phyloP scores from a whole-genome alignment of 495 filamentous ascomycete species.

The Aspergillus panamensis region DNA sequence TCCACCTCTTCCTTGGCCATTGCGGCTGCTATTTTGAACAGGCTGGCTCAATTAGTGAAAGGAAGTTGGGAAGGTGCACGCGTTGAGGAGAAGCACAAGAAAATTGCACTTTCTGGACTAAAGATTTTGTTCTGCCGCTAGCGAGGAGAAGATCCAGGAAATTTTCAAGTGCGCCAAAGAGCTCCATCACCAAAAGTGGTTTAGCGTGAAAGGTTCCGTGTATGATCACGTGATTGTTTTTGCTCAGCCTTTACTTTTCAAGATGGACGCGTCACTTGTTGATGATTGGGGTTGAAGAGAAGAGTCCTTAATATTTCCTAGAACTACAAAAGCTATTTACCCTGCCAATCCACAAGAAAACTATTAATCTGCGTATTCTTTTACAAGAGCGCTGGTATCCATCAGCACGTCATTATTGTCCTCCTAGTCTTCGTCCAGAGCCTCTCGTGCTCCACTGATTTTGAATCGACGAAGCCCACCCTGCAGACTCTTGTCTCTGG shows the following conservation, averaged over 20 bases:
- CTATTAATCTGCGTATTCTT: background rate
- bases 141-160: conserved; percentile 27
- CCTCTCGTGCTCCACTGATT: conserved; percentile 63
- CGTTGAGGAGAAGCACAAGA: conserved; percentile 21
- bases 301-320: background rate
- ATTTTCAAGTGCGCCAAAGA: conserved; percentile 28
- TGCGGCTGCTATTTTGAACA: conserved; percentile 53
- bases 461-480: conserved; percentile 35
- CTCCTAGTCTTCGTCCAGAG: conserved; percentile 64
- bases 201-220: conserved; percentile 17
- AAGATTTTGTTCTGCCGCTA: conserved; percentile 27
- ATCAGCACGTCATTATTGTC: conserved; percentile 23
- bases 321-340: background rate
- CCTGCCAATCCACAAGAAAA: background rate
- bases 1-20: conserved; percentile 65
- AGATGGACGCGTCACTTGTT: too few species aligned
- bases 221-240: conserved; percentile 11
- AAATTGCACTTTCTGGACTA: conserved; percentile 24
- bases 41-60: conserved; percentile 25
- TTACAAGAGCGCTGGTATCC: background rate
- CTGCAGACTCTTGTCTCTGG: conserved; percentile 29
- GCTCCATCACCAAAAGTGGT: conserved; percentile 20
- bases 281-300: too few species aligned
- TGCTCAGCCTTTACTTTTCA: background rate
- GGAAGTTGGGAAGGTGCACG: conserved; percentile 20